Evolutionary conservation across 345 rosid genomes (phyloP).

Genomic region (Citrus inodora): DNA sequence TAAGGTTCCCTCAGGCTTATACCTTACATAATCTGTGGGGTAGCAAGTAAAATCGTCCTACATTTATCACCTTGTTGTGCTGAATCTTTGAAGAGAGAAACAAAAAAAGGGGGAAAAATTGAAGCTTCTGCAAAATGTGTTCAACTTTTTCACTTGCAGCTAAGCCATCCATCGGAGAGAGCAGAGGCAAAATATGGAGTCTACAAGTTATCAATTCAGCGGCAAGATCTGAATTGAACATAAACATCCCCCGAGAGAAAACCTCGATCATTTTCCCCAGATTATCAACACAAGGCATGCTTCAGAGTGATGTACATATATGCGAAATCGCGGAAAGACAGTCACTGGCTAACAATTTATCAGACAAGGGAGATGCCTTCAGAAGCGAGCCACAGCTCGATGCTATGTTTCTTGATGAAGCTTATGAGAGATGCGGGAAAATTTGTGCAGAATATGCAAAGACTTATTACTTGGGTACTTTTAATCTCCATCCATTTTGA

Average conservation of each 20-base stretch:
- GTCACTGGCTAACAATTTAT: conserved; percentile 6
- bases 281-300: conserved; percentile 29
- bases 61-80: background rate
- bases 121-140: conserved; percentile 17
- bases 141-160: conserved; percentile 20
- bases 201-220: background rate
- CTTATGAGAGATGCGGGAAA: conserved; percentile 39
- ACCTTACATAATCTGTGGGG: too few species aligned
- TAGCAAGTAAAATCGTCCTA: too few species aligned
- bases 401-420: conserved; percentile 44
- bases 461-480: conserved; percentile 54
- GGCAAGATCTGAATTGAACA: conserved; percentile 23
- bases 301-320: conserved; percentile 33
- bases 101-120: background rate
- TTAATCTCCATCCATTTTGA: too few species aligned
- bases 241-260: conserved; percentile 19
- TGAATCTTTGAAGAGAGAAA: background rate
- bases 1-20: background rate
- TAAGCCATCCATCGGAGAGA: conserved; percentile 17
- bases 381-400: conserved; percentile 30
- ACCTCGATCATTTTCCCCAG: conserved; percentile 13
- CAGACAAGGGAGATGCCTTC: conserved; percentile 2
- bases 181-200: conserved; percentile 13
- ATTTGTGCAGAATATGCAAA: conserved; percentile 62
- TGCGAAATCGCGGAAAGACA: conserved; percentile 38